Evolutionary conservation across 345 rosid species (phyloP), one percentile per base, ranked within the genome.

Genomic region (Odontarrhena argentea): DNA sequence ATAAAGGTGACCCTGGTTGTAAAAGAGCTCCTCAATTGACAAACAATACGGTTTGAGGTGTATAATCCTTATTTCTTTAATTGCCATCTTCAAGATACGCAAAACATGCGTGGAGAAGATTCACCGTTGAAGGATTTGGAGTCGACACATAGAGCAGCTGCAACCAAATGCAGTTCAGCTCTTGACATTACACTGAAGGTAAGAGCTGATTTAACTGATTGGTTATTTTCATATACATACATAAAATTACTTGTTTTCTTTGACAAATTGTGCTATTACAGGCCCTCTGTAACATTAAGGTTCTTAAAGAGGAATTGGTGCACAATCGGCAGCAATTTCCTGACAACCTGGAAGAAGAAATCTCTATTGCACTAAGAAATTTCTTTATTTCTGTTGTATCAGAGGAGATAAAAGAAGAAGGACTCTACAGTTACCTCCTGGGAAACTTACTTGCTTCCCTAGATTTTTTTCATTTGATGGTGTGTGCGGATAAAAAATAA

Each of bases 171-270:
- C 56, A 25, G 10, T 41, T 38, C 15, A 28, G 66, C 66, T 41
- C 66, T 69, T 50, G 60, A 50, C 14, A 69, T 30, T 54, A 32
- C 12, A 2, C 18, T 69, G 8, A 58, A 51, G 74, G 74, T 69
- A 49, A 47, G 22, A 58, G 9, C 32, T 37, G 49, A 8, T 12
- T 12, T 25, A 46, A 43, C n/a, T 47, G 5, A 26, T 38, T 68
- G 25, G 25, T 14, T 38, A 35, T 55, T 56, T 45, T 54, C 53
- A 30, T 18, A 1, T 12, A 8, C 43, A 18, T 3, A 15, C 30
- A 35, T 43, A 13, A 15, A 5, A 26, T 9, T 66, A 24, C 8
- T 28, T 40, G 38, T 47, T 36, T 14, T 10, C 5, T 58, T 49
- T 47, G 9, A 55, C 2, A 55, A 46, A 8, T 12, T 36, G 28